phyloP scores from a whole-genome alignment of 768 basidiomycete genomes.

The button mushroom (Agaricus bisporus) region DNA sequence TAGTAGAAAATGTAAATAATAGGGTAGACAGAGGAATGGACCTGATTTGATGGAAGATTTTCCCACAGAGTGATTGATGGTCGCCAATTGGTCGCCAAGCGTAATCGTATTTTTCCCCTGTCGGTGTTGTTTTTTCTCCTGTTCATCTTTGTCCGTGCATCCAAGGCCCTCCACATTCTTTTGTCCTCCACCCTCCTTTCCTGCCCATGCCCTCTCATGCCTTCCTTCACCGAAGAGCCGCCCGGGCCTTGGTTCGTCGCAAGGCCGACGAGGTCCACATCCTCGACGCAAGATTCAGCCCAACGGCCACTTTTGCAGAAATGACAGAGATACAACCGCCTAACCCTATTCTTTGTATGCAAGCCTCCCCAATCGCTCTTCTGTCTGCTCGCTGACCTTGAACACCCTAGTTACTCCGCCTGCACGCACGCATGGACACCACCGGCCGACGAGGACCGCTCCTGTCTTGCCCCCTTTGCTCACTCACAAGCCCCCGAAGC shows the following conservation, averaged over 20 bases:
- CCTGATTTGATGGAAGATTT: too few relatives aligned
- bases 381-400: background rate
- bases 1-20: too few relatives aligned
- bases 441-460: background rate
- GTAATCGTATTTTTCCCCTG: background rate
- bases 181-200: conserved; percentile 7
- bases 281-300: conserved; percentile 9
- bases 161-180: conserved; percentile 3
- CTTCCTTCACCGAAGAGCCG: background rate
- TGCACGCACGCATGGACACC: background rate
- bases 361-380: background rate
- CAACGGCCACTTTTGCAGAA: conserved; percentile 5
- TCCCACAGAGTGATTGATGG: background rate
- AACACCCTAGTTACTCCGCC: background rate
- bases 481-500: background rate
- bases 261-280: conserved; percentile 3
- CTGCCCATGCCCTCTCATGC: conserved; percentile 5
- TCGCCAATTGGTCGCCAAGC: background rate
- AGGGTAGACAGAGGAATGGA: too few relatives aligned
- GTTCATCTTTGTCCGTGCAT: background rate
- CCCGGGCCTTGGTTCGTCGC: background rate
- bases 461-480: background rate
- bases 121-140: background rate
- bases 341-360: background rate
- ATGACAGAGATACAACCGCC: background rate